These are phyloP conservation scores for Erodium trifolium DNA, from an alignment of 441 rosid genomes.

Conservation along the genomic window DNA sequence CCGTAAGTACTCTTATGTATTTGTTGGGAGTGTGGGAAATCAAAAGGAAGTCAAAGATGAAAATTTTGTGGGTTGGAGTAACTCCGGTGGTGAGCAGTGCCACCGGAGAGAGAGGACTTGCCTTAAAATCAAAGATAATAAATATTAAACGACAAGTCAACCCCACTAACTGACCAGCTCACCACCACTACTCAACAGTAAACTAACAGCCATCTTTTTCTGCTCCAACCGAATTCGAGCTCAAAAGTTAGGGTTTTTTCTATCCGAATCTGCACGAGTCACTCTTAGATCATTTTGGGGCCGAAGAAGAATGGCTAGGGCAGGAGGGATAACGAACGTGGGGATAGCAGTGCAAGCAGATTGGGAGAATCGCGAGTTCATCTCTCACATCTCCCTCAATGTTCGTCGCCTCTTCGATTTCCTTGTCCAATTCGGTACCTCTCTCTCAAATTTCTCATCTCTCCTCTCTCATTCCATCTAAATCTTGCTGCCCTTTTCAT, in stretches of 20 bases:
- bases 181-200: too few relatives aligned
- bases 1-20: too few relatives aligned
- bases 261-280: background rate
- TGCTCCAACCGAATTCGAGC: background rate
- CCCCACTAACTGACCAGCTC: too few relatives aligned
- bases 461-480: too few relatives aligned
- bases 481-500: background rate
- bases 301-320: conserved; percentile 56
- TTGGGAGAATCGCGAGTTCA: conserved; percentile 98
- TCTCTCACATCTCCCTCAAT: conserved; percentile 91
- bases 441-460: too few relatives aligned
- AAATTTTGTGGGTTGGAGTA: too few relatives aligned
- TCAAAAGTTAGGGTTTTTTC: background rate
- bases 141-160: too few relatives aligned
- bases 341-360: conserved; percentile 99
- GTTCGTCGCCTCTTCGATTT: conserved; percentile 98
- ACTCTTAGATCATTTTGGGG: background rate
- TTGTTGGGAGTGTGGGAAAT: too few relatives aligned
- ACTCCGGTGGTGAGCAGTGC: too few relatives aligned
- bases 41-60: too few relatives aligned
- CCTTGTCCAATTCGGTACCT: conserved; percentile 84
- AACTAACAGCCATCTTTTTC: background rate
- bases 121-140: too few relatives aligned
- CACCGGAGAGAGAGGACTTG: too few relatives aligned
- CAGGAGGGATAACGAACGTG: conserved; percentile 92